These are phyloP conservation scores for Tuber melanosporum DNA, from an alignment of 495 filamentous ascomycete species.

Conservation along the genomic window DNA sequence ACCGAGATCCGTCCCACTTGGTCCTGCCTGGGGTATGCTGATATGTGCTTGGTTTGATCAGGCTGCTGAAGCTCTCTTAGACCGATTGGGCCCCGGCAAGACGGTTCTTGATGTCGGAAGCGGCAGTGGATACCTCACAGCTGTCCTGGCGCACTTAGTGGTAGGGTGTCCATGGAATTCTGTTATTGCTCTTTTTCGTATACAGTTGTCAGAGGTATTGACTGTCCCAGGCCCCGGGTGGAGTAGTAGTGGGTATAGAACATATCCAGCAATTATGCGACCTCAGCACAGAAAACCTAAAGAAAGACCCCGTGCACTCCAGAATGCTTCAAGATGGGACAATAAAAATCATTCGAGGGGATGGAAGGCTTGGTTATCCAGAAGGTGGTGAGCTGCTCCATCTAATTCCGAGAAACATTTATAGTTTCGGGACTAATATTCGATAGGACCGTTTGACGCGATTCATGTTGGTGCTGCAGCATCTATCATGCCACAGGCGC, in stretches of 20 bases:
- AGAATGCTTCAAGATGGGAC: constrained; percentile 53
- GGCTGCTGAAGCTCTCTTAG: constrained; percentile 33
- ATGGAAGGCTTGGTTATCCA: constrained; percentile 72
- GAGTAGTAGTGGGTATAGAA: constrained; percentile 73
- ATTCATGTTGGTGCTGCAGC: constrained; percentile 96
- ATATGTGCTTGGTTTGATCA: constrained; percentile 11
- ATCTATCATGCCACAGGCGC: constrained; percentile 58
- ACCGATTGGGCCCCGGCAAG: constrained; percentile 29
- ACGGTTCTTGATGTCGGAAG: constrained; percentile 80
- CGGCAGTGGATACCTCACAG: constrained; percentile 86
- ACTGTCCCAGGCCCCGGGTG: constrained; percentile 35
- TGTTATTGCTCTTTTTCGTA: neutral
- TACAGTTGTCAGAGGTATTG: neutral
- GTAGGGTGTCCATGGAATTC: constrained; percentile 43
- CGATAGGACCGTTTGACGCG: constrained; percentile 59
- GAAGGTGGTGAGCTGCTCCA: constrained; percentile 41
- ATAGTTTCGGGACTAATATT: constrained; percentile 26
- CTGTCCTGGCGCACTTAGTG: constrained; percentile 77
- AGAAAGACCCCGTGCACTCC: constrained; percentile 61
- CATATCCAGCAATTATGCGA: constrained; percentile 76
- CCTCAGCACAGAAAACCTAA: constrained; percentile 66
- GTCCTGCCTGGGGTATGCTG: neutral
- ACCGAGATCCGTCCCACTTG: neutral
- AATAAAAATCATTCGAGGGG: constrained; percentile 69
- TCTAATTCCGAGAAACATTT: neutral